Evolutionary conservation across 2,329 filamentous ascomycete genomes (phyloP).

Genomic region (Cercospora sesami): DNA sequence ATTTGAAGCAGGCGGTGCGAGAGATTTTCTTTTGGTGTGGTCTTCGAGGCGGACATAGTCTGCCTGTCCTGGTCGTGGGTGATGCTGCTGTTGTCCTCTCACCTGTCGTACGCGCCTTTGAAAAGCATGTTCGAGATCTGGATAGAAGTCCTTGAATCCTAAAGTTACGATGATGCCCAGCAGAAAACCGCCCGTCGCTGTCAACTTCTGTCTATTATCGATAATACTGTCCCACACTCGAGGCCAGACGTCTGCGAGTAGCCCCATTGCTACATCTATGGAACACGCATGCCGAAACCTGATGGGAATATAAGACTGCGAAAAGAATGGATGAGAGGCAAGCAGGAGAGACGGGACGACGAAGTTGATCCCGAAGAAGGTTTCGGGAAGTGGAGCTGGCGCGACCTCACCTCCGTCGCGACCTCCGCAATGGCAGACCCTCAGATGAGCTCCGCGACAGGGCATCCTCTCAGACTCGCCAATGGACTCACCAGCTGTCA

Average conservation of each 20-base stretch:
- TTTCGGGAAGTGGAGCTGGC: constrained; percentile 11
- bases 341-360: neutral
- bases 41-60: constrained; percentile 37
- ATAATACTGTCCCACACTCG: constrained; percentile 35
- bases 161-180: constrained; percentile 74
- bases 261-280: constrained; percentile 20
- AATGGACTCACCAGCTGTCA: constrained; percentile 81
- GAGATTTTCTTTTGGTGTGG: constrained; percentile 29
- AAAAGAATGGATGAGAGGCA: neutral
- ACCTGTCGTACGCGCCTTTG: constrained; percentile 44
- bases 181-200: constrained; percentile 57
- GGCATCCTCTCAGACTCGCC: neutral
- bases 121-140: constrained; percentile 68
- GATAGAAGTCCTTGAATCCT: constrained; percentile 77
- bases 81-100: constrained; percentile 26
- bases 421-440: constrained; percentile 4
- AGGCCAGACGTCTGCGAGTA: constrained; percentile 30
- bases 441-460: neutral
- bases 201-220: constrained; percentile 39
- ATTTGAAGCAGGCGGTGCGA: constrained; percentile 10
- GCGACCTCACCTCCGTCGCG: constrained; percentile 7
- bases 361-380: neutral
- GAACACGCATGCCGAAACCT: neutral
- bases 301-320: neutral
- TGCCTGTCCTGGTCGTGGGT: constrained; percentile 32